phyloP scores from a whole-genome alignment of 1,284 basidiomycete species.

The Cutaneotrichosporon sp. region DNA sequence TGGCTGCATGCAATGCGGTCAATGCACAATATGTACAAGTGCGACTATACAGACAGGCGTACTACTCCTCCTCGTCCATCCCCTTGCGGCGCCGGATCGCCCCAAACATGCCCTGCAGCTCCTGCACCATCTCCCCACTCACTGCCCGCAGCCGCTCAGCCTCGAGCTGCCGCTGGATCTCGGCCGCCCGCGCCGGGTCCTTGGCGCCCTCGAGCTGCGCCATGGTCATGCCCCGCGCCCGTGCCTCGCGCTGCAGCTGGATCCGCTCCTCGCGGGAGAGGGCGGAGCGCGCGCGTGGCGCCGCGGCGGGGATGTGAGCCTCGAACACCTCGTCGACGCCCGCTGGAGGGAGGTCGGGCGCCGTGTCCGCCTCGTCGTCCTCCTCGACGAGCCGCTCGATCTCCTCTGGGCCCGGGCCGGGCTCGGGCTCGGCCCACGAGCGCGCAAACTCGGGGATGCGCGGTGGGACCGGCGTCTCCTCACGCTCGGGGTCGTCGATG shows the following conservation, averaged over 20 bases:
- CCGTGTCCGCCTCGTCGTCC: neutral
- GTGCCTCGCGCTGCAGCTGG: constrained; percentile 32
- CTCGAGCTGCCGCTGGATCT: constrained; percentile 12
- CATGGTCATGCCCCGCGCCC: constrained; percentile 34
- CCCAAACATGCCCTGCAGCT: constrained; percentile 46
- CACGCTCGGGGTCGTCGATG: constrained; percentile 8
- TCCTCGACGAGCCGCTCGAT: constrained; percentile 15
- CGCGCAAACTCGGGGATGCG: constrained; percentile 32
- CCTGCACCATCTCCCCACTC: constrained; percentile 37
- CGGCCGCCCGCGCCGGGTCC: constrained; percentile 12
- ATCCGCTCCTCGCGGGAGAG: constrained; percentile 44
- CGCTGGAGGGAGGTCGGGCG: constrained; percentile 31
- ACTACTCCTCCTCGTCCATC: constrained; percentile 8
- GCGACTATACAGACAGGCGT: neutral
- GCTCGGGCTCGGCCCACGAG: constrained; percentile 27
- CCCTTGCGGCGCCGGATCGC: constrained; percentile 40
- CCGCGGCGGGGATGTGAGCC: constrained; percentile 11
- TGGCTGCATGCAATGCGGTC: neutral
- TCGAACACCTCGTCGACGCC: constrained; percentile 43
- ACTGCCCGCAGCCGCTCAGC: constrained; percentile 19
- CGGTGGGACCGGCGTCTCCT: constrained; percentile 6
- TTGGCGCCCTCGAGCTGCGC: constrained; percentile 22
- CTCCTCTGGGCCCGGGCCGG: constrained; percentile 12
- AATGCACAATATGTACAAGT: neutral
- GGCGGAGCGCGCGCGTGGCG: constrained; percentile 10